Base-by-base conservation (phyloP, 495 filamentous ascomycete species). In the Lichenothelia convexa region DNA sequence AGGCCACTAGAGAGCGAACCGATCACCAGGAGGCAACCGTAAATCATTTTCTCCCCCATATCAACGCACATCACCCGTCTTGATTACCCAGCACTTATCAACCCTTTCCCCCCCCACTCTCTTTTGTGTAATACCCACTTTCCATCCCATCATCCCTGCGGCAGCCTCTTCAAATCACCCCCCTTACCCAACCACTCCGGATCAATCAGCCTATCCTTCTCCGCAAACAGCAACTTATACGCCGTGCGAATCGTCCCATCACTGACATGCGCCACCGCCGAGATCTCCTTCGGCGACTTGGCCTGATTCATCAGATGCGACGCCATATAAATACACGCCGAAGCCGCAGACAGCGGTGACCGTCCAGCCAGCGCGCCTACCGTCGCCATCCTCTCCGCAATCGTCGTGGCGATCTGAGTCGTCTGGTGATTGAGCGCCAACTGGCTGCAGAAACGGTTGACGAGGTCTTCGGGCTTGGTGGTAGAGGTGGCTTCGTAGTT, bases 191-290 rank as follows among this genome's bases (percentile, higher is more conserved):
- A 64, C 70, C 78, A 85, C 35, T 80, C 73, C 22, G 69, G 61
- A 46, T 79, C 69, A 48, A 95, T 66, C 40, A 97, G 56, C 33
- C 69, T 60, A 43, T 89, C 78, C 13, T 72, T 70, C 31, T 75
- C 71, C 5, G 63, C 59, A 49, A 82, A 83, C 30, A 97, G 67
- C 48, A 78, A 70, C 50, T 89, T 87, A 62, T 95, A 97, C 0
- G 91, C 84, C 32, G 81, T 85, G 32, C 86, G 80, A 43, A 97
- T 93, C 1, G 89, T 97, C 32, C 86, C 85, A 46, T 97, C 89
- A 49, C 83, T 93, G 20, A 94, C 89, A 41, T 80, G 80, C 3
- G 78, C 79, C 13, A 89, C 75, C 1, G 42, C 39, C 1, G 78
- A 76, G 44, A 95, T 93, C 36, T 93, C 79, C 55, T 87, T 89